Base-by-base conservation (phyloP, 805 yeast genomes). In the Starmerella floricola region DNA sequence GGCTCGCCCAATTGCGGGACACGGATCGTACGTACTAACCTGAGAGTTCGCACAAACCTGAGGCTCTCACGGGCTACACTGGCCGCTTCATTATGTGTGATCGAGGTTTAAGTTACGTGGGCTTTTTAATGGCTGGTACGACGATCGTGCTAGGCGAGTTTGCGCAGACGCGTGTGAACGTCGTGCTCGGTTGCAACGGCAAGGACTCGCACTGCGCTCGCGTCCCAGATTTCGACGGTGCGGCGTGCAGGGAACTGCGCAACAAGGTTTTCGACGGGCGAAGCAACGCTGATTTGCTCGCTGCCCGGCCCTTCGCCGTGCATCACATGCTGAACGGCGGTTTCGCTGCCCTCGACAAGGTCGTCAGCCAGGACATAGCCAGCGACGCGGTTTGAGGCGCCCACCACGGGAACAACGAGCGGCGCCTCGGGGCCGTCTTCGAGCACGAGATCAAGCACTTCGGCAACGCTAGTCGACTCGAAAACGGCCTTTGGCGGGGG, bases 401-500 rank as follows among this genome's bases (percentile, higher is more conserved):
- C 62, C 45, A 67, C 65, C 28, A 56, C 49, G 38, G 73, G 71
- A 44, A 73, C 67, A 4, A 74, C 77, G 2, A 78, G 78, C 38
- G 74, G 62, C 51, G 64, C 68, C 10, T 73, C 67, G 56, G 70
- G 74, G 45, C 69, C 71, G 50, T 71, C 61, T 53, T 74, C 79
- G 45, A 63, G 73, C n/a, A 77, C 66, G 30, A 72, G 60, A 49
- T 72, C 78, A 27, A 72, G 58, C 10, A 78, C 79, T 36, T 64
- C 65, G n/a, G 57, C 59, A 29, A 74, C 56, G 6, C 62, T 62
- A 8, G 74, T 69, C 15, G 63, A 55, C 1, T 77, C 76, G 37
- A 65, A 64, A 24, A 74, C 68, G 10, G 76, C 65, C 26, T 72
- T 58, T 18, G 78, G 78, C 1, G 79, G 79, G 32, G 69, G 68